Conservation (phyloP, 2,329 filamentous ascomycete species). For the Fusarium albidum region DNA sequence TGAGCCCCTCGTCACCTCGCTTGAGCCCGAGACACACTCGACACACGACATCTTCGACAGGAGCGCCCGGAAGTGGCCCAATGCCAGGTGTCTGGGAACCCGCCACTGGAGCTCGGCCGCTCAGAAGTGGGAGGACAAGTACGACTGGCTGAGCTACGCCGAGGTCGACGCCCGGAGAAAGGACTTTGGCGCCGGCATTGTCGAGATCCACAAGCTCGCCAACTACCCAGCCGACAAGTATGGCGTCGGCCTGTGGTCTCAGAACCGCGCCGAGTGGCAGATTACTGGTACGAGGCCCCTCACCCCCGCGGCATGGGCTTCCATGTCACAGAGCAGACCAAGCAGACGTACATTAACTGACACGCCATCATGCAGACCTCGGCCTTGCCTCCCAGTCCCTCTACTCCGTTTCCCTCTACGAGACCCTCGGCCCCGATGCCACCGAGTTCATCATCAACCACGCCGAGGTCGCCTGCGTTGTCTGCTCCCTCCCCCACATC, state of each 20-base stretch:
- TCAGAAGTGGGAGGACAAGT: constrained; percentile 77
- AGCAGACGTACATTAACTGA: constrained; percentile 12
- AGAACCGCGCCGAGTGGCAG: constrained; percentile 89
- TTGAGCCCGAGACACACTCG: constrained; percentile 76
- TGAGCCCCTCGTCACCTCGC: constrained; percentile 72
- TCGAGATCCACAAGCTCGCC: constrained; percentile 79
- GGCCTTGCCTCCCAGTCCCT: constrained; percentile 87
- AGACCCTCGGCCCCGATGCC: constrained; percentile 89
- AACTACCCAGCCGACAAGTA: constrained; percentile 71
- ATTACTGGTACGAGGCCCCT: constrained; percentile 65
- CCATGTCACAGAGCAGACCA: constrained; percentile 1
- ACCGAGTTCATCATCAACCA: constrained; percentile 98
- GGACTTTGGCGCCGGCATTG: constrained; percentile 85
- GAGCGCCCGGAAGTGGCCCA: constrained; percentile 68
- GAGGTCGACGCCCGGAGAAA: constrained; percentile 81
- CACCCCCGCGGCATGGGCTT: constrained; percentile 8
- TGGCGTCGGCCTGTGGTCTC: constrained; percentile 85
- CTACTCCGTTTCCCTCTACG: constrained; percentile 93
- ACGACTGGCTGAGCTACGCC: constrained; percentile 83
- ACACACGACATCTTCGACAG: constrained; percentile 84
- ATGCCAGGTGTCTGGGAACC: constrained; percentile 78
- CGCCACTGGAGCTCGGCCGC: constrained; percentile 80
- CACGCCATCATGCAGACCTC: constrained; percentile 66
- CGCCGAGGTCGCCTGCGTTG: constrained; percentile 76
- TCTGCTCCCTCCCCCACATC: constrained; percentile 82